These are phyloP conservation scores for Phytopythium chamaehyphon DNA, from an alignment of 352 stramenopile genomes.

Conservation along the genomic window DNA sequence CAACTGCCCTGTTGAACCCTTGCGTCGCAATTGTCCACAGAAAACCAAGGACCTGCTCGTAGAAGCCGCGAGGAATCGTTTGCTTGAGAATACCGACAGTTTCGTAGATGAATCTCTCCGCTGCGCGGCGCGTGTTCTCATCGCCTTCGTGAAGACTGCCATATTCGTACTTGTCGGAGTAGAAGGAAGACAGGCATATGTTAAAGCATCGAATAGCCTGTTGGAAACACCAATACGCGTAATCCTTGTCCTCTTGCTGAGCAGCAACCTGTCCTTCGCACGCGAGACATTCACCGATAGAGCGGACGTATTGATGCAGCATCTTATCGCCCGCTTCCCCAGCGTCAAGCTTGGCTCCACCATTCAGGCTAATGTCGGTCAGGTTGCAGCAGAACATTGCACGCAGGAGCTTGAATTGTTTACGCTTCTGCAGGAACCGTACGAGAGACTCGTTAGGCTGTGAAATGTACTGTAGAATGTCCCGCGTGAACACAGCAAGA, in stretches of 20 bases:
- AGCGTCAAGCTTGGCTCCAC: slow-evolving; percentile 17
- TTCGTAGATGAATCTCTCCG: slow-evolving; percentile 65
- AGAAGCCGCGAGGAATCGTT: slow-evolving; percentile 52
- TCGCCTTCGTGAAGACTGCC: slow-evolving; percentile 16
- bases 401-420: slow-evolving; percentile 60
- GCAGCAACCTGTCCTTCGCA: slow-evolving; percentile 50
- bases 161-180: slow-evolving; percentile 19
- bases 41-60: slow-evolving; percentile 52
- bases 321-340: slow-evolving; percentile 25
- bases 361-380: slow-evolving; percentile 48
- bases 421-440: slow-evolving; percentile 58
- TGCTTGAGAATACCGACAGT: slow-evolving; percentile 63
- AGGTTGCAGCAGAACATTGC: slow-evolving; percentile 65
- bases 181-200: slow-evolving; percentile 61
- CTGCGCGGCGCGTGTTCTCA: slow-evolving; percentile 11
- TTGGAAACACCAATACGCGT: slow-evolving; percentile 61
- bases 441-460: slow-evolving; percentile 54
- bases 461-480: slow-evolving; percentile 50
- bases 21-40: slow-evolving; percentile 65
- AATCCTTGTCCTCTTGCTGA: slow-evolving; percentile 26
- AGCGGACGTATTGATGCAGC: slow-evolving; percentile 46
- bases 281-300: slow-evolving; percentile 63
- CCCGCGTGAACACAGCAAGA: slow-evolving; percentile 46
- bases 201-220: slow-evolving; percentile 70
- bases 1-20: slow-evolving; percentile 29